These are phyloP conservation scores for Allium cepa DNA, from an alignment of 106 monocot genomes.

Conservation along the genomic window DNA sequence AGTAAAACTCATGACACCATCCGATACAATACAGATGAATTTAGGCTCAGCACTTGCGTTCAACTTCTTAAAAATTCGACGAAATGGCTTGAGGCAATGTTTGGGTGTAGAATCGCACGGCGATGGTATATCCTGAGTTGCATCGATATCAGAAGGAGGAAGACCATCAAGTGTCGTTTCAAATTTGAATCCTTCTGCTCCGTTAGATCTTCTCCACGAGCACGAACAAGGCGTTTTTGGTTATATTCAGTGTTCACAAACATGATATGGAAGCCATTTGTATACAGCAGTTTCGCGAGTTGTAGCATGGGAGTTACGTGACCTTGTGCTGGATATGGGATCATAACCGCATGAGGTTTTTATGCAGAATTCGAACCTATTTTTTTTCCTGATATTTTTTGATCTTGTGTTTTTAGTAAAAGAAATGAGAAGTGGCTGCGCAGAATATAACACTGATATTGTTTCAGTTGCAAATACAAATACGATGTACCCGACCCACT, in stretches of 20 bases:
- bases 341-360: slow-evolving; percentile 18
- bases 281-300: slow-evolving; percentile 25
- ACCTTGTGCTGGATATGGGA: slow-evolving; percentile 18
- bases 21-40: slow-evolving; percentile 16
- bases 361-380: slow-evolving; percentile 7
- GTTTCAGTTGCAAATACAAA: too few species aligned
- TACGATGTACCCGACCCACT: too few species aligned
- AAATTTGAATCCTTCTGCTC: slow-evolving; percentile 9
- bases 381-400: not conserved
- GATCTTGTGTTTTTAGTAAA: too few species aligned
- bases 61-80: slow-evolving; percentile 1
- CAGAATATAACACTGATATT: too few species aligned
- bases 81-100: slow-evolving; percentile 1
- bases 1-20: slow-evolving; percentile 20
- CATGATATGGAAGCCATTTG: slow-evolving; percentile 22
- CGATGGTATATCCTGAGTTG: slow-evolving; percentile 8
- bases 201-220: not conserved
- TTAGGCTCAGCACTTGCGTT: slow-evolving; percentile 1
- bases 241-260: slow-evolving; percentile 21
- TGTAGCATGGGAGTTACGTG: slow-evolving; percentile 18
- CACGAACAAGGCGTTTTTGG: not conserved
- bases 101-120: not conserved
- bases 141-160: slow-evolving; percentile 7
- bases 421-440: too few species aligned
- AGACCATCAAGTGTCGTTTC: slow-evolving; percentile 21